phyloP scores from a whole-genome alignment of 2,329 filamentous ascomycete species.

The Raffaelea ambrosiae region DNA sequence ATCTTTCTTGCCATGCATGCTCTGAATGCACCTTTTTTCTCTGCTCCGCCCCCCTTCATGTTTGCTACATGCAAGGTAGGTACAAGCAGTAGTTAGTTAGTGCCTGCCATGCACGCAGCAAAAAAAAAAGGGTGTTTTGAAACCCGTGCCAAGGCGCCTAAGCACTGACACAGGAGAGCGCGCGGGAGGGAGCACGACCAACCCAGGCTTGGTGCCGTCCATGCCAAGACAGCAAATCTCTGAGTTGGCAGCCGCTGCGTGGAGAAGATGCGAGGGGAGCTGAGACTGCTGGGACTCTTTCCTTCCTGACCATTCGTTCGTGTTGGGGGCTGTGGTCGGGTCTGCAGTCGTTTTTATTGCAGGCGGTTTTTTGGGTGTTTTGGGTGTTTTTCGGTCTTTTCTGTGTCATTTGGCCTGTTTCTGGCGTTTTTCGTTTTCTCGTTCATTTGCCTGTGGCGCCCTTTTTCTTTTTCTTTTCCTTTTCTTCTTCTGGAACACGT shows the following conservation, averaged over 20 bases:
- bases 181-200: not conserved
- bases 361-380: not conserved
- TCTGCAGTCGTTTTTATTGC: not conserved
- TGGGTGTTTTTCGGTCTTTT: not conserved
- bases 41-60: too few relatives aligned
- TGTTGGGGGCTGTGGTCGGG: not conserved
- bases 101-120: too few relatives aligned
- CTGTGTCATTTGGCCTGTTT: not conserved
- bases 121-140: not conserved
- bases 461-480: not conserved
- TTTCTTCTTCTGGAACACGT: not conserved
- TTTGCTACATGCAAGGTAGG: too few relatives aligned
- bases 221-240: not conserved
- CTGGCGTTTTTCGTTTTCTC: not conserved
- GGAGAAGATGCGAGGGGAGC: not conserved
- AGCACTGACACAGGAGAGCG: not conserved
- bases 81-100: too few relatives aligned
- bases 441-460: too few relatives aligned
- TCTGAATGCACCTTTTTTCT: too few relatives aligned
- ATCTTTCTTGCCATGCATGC: too few relatives aligned
- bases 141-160: slow-evolving; percentile 2
- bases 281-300: not conserved
- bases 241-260: not conserved
- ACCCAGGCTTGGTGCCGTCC: too few relatives aligned
- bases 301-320: not conserved